Base-by-base conservation (phyloP, 129 eudicot species). In the Glebionis coronaria region DNA sequence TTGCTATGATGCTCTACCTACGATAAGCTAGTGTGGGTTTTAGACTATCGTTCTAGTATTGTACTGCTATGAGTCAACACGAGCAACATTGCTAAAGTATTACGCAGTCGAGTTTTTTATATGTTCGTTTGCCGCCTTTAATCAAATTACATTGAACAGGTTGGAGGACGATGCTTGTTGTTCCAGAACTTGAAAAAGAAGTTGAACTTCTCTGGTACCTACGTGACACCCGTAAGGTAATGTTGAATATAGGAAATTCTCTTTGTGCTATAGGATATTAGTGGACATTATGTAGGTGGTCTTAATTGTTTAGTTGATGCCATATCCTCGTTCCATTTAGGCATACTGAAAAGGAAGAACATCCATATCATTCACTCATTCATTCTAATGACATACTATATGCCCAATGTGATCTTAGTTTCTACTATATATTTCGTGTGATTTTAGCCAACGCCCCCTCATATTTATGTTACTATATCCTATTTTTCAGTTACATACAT, bases 141-240 rank as follows among this genome's bases (percentile, higher is more conserved):
- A 61, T 54, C 55, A 21, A 47, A 13, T 77, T 7, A 53, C 28
- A 58, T 70, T 76, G 76, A 58, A n/a, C 76, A 93, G 98, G 98
- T 54, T 93, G 98, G 98, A 93, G 98, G 83, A 93, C 98, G 7
- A 93, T 93, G 98, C 98, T 93, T 40, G 98, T 88, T 18, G 98
- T 93, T 69, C 98, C 98, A 3, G 98, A 93, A 84, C 98, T 93
- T 81, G 98, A 86, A 77, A 84, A 81, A 78, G 98, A 93, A 83
- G 97, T 86, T 42, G 79, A 84, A 70, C 80, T 89, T 75, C 88
- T 93, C n/a, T 86, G 90, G 90, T 55, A 74, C 70, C 38, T 88
- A 40, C 77, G 86, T 58, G 97, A 81, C 65, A 71, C 85, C 35
- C 98, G 97, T 75, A 93, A 93, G 97, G 98, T 93, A 86, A 23